Evolutionary conservation across 345 rosid species (phyloP).

Genomic region (sweet orange (Citrus sinensis)): DNA sequence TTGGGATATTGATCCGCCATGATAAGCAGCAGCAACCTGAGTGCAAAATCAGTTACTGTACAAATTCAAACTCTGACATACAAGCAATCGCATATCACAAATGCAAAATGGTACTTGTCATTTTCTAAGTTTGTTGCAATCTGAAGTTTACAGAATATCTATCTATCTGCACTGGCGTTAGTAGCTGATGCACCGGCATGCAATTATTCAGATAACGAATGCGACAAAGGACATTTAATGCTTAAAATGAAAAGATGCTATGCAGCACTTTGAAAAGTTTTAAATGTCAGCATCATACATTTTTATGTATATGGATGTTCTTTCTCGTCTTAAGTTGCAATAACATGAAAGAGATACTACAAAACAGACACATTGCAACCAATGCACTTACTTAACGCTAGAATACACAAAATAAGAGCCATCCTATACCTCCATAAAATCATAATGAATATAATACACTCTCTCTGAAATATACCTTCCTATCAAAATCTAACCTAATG

Average conservation of each 20-base stretch:
- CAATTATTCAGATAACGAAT: background rate
- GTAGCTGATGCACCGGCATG: too few species aligned
- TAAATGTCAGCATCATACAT: background rate
- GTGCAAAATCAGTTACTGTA: background rate
- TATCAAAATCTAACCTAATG: background rate
- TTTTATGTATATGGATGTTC: background rate
- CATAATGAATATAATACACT: background rate
- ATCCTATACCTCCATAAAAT: background rate
- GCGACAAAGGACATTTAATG: background rate
- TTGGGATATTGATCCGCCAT: constrained; percentile 59
- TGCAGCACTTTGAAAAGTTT: background rate
- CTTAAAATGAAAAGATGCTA: background rate
- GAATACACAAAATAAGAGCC: background rate
- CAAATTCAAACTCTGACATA: background rate
- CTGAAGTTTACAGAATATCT: background rate
- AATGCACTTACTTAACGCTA: background rate
- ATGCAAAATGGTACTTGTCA: background rate
- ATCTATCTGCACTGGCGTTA: background rate
- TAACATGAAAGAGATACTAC: background rate
- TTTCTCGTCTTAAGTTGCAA: background rate
- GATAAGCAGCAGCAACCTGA: constrained; percentile 19
- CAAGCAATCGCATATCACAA: background rate
- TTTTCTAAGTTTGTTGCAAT: background rate
- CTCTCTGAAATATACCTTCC: background rate
- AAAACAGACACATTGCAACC: background rate